Conservation (phyloP, 192 early-diverging fungal species). For the Chytriomyces sp. region DNA sequence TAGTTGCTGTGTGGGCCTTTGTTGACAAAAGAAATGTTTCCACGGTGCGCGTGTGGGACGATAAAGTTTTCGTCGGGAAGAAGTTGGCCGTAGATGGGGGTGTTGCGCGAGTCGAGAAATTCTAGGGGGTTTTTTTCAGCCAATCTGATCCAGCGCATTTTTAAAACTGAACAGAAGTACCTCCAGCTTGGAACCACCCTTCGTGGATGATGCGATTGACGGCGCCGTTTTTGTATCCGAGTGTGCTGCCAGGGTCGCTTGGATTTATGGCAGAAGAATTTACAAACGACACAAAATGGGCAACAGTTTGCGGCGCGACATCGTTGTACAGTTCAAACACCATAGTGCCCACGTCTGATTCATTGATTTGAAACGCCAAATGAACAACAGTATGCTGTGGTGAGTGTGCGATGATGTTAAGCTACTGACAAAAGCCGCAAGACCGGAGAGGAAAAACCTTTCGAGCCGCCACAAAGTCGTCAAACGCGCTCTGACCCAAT, state of each 20-base stretch:
- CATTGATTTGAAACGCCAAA: conserved; percentile 15
- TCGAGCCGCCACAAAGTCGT: conserved; percentile 2
- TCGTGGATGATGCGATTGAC: conserved; percentile 45
- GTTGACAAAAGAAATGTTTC: conserved; percentile 52
- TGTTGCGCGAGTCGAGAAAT: neutral
- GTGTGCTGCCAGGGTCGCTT: neutral
- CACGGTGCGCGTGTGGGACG: conserved; percentile 45
- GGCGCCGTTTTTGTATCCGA: conserved; percentile 17
- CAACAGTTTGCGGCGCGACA: conserved; percentile 40
- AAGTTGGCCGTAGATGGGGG: neutral
- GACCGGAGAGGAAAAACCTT: conserved; percentile 5
- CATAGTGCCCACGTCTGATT: neutral
- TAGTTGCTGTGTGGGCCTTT: conserved; percentile 49
- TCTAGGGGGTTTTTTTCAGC: neutral
- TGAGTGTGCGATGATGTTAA: neutral
- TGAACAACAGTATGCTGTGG: conserved; percentile 8
- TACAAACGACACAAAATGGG: conserved; percentile 45
- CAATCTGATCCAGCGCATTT: neutral
- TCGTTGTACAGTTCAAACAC: conserved; percentile 43
- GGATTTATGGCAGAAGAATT: conserved; percentile 11
- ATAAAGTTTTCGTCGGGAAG: conserved; percentile 60
- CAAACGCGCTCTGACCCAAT: neutral
- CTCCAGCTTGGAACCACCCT: conserved; percentile 56
- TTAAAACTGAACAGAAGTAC: conserved; percentile 20
- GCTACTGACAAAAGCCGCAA: neutral